Evolutionary conservation across 495 filamentous ascomycete species (phyloP).

Genomic region (Neurospora hispaniola): DNA sequence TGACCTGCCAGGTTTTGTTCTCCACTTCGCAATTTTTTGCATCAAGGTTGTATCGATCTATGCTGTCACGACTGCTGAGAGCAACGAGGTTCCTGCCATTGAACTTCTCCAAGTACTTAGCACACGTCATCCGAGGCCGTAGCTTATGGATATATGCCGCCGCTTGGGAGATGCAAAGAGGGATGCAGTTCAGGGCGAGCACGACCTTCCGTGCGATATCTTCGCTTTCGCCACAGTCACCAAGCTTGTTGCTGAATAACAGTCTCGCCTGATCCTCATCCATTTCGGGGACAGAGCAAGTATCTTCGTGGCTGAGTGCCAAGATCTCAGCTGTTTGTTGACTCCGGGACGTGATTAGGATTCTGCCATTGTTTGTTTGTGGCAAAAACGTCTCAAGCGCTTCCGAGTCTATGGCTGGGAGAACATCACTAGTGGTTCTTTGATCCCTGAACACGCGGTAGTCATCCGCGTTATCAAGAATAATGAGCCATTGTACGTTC

Average conservation of each 20-base stretch:
- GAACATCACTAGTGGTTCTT: neutral
- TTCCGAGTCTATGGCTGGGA: neutral
- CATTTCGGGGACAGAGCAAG: no score
- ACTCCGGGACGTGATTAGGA: neutral
- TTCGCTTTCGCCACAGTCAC: neutral
- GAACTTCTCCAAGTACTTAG: neutral
- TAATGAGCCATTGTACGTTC: conserved; percentile 28
- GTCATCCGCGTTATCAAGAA: conserved; percentile 34
- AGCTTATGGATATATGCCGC: conserved; percentile 27
- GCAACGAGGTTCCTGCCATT: neutral
- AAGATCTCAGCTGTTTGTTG: no score
- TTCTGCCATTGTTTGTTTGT: neutral
- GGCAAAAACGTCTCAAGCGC: neutral
- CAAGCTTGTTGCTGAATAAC: neutral
- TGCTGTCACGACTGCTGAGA: neutral
- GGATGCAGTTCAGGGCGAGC: conserved; percentile 27
- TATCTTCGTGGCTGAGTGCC: no score
- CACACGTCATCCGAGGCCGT: neutral
- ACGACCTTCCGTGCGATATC: conserved; percentile 12
- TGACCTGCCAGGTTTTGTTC: conserved; percentile 19
- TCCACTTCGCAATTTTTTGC: neutral
- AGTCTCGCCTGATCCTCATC: neutral
- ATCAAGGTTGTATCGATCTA: neutral
- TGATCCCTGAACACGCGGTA: conserved; percentile 11
- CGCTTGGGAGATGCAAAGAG: conserved; percentile 37